These are phyloP conservation scores for Aspergillus quadrilineatus DNA, from an alignment of 2,329 filamentous ascomycete genomes.

Conservation along the genomic window DNA sequence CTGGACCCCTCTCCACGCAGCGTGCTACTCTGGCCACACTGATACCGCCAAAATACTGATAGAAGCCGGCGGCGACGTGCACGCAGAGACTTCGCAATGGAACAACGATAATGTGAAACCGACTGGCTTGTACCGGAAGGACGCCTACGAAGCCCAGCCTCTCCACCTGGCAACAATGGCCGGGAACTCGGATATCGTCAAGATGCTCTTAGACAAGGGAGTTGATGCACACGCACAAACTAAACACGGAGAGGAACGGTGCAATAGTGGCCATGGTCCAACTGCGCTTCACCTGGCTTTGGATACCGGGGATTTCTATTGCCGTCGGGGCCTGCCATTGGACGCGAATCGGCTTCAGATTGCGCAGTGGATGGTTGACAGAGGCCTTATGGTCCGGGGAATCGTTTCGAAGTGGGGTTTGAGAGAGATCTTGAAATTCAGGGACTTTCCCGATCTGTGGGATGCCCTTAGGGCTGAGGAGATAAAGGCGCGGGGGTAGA, in stretches of 20 bases:
- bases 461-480: neutral
- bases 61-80: neutral
- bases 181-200: neutral
- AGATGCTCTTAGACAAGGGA: neutral
- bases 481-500: neutral
- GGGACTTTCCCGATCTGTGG: slow-evolving; percentile 1
- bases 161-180: slow-evolving; percentile 7
- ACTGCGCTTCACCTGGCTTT: neutral
- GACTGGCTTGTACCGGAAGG: neutral
- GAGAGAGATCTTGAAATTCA: neutral
- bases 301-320: neutral
- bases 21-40: neutral
- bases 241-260: neutral
- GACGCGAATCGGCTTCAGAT: slow-evolving; percentile 1
- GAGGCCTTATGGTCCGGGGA: neutral
- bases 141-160: neutral
- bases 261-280: neutral
- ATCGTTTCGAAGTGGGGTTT: neutral
- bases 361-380: slow-evolving; percentile 6
- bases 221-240: neutral
- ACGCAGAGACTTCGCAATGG: neutral
- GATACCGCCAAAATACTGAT: neutral
- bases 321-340: neutral
- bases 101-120: neutral
- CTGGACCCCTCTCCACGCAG: neutral